Evolutionary conservation across 75 land plant species (phyloP).

Genomic region (Sequoiadendron giganteum): DNA sequence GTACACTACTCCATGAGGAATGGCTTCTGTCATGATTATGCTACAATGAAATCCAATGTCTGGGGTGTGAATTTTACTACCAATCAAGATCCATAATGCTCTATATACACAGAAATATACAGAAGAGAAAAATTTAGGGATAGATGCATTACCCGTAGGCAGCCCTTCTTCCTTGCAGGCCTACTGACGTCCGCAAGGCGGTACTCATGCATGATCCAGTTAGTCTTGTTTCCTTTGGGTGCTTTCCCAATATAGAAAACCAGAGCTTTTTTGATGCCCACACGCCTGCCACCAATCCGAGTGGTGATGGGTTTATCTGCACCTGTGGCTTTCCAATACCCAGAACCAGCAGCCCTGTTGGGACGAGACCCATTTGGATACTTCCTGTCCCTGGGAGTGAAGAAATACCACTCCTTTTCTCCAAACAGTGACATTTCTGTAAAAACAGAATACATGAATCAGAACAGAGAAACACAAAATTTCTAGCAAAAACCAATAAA

Average conservation of each 20-base stretch:
- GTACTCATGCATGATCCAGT: slow-evolving; percentile 27
- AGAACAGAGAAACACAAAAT: neutral
- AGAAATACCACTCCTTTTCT: slow-evolving; percentile 25
- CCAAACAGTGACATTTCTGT: slow-evolving; percentile 13
- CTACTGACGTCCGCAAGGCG: slow-evolving; percentile 15
- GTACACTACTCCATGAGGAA: neutral
- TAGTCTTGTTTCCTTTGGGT: slow-evolving; percentile 26
- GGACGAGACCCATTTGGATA: slow-evolving; percentile 18
- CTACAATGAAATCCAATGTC: neutral
- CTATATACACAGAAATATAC: neutral
- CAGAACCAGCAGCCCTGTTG: slow-evolving; percentile 21
- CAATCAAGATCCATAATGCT: neutral
- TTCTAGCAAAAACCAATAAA: neutral
- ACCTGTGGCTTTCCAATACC: slow-evolving; percentile 30
- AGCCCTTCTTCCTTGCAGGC: slow-evolving; percentile 13
- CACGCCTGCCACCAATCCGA: slow-evolving; percentile 6
- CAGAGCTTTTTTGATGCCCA: slow-evolving; percentile 22
- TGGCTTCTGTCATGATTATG: neutral
- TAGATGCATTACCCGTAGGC: slow-evolving; percentile 4
- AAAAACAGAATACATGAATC: neutral
- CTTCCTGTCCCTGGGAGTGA: slow-evolving; percentile 18
- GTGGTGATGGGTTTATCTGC: slow-evolving; percentile 12
- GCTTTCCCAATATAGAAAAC: slow-evolving; percentile 18
- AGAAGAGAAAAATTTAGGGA: neutral
- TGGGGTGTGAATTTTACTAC: neutral